Evolutionary conservation across 1,284 basidiomycete species (phyloP).

Genomic region (Ustilago trichophora): DNA sequence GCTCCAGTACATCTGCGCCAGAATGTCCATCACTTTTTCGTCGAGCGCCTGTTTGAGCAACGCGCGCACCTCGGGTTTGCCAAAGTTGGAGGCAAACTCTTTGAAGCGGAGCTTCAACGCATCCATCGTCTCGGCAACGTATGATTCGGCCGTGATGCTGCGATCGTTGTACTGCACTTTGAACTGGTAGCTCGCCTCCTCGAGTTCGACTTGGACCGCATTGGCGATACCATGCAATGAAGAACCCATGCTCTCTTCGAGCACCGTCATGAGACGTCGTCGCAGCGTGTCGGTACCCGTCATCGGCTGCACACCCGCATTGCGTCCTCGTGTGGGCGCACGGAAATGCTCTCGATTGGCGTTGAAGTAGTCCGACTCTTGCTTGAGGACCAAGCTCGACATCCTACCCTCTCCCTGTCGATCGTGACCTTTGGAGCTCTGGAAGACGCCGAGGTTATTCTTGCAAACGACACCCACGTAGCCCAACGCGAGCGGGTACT

Average conservation of each 20-base stretch:
- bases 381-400: slow-evolving; percentile 72
- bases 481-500: slow-evolving; percentile 95
- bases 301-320: slow-evolving; percentile 71
- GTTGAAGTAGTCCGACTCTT: slow-evolving; percentile 84
- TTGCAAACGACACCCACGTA: slow-evolving; percentile 94
- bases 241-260: slow-evolving; percentile 96
- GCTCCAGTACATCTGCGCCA: slow-evolving; percentile 96
- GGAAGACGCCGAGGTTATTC: slow-evolving; percentile 47
- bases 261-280: slow-evolving; percentile 89
- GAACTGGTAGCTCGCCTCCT: slow-evolving; percentile 97
- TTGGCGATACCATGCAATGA: slow-evolving; percentile 95
- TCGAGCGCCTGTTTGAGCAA: slow-evolving; percentile 92
- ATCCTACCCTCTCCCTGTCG: slow-evolving; percentile 55
- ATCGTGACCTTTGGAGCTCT: slow-evolving; percentile 51
- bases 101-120: slow-evolving; percentile 89
- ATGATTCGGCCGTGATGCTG: slow-evolving; percentile 91
- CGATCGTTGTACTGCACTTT: slow-evolving; percentile 99
- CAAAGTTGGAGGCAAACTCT: slow-evolving; percentile 83
- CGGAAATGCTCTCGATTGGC: slow-evolving; percentile 77
- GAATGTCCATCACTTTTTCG: slow-evolving; percentile 93
- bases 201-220: slow-evolving; percentile 93
- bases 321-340: slow-evolving; percentile 68
- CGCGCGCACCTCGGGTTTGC: slow-evolving; percentile 84
- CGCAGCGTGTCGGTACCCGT: slow-evolving; percentile 89
- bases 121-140: slow-evolving; percentile 96